Percentiles rank a stretch among this genome's conserved stretches.
phyloP scores from a whole-genome alignment of 2,329 filamentous ascomycete species.

The Periglandula ipomoeae region DNA sequence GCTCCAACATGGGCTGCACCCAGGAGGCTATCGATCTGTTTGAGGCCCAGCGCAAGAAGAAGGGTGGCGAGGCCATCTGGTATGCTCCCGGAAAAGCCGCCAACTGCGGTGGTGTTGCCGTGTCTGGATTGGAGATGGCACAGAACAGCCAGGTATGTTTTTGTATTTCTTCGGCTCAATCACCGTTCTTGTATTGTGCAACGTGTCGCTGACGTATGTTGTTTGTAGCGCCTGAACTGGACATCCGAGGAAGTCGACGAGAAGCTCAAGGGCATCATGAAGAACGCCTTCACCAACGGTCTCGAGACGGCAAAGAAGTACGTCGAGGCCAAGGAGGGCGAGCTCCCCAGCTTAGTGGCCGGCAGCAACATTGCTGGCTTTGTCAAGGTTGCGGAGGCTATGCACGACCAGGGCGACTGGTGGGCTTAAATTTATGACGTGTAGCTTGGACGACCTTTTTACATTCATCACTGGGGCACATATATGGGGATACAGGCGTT shows the following conservation, averaged over 20 bases:
- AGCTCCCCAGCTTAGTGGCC: constrained; percentile 82
- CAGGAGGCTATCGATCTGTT: constrained; percentile 92
- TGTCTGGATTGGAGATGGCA: constrained; percentile 97
- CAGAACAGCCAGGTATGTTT: constrained; percentile 64
- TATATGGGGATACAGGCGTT: background rate
- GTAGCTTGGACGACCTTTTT: background rate
- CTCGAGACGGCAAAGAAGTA: constrained; percentile 85
- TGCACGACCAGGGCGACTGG: constrained; percentile 97
- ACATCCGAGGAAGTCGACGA: constrained; percentile 81
- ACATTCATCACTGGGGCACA: background rate
- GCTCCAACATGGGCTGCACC: constrained; percentile 98
- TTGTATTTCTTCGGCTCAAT: background rate
- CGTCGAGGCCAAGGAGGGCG: constrained; percentile 66
- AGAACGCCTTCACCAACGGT: constrained; percentile 83
- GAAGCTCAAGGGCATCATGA: constrained; percentile 92
- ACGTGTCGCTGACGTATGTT: too few species aligned
- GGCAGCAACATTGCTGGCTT: constrained; percentile 97
- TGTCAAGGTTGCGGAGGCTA: constrained; percentile 88
- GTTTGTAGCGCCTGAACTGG: constrained; percentile 80
- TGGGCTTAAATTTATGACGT: constrained; percentile 33
- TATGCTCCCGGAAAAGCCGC: constrained; percentile 95
- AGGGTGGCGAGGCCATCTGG: constrained; percentile 69
- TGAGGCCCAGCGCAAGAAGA: constrained; percentile 65
- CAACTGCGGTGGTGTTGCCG: constrained; percentile 95
- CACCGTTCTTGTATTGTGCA: too few species aligned